These are phyloP conservation scores for Volvariella volvacea DNA, from an alignment of 1,284 basidiomycete species.

Conservation along the genomic window DNA sequence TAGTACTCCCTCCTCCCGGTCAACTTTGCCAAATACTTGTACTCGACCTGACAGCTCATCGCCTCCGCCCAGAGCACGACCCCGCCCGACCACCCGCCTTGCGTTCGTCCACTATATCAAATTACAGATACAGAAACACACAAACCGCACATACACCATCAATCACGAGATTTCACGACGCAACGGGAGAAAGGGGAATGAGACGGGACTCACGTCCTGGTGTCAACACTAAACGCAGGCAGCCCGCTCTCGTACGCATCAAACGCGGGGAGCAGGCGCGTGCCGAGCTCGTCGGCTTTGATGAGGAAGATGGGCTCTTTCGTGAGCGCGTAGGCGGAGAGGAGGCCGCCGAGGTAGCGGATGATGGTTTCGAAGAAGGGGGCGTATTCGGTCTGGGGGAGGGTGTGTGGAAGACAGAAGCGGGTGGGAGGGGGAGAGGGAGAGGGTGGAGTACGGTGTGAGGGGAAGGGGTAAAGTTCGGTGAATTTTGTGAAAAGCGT, in stretches of 20 bases:
- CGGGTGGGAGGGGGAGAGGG: slow-evolving; percentile 1
- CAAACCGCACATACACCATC: slow-evolving; percentile 5
- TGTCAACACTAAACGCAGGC: slow-evolving; percentile 42
- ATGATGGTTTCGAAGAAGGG: slow-evolving; percentile 75
- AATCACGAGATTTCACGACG: slow-evolving; percentile 8
- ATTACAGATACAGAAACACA: too few relatives aligned
- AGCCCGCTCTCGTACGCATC: slow-evolving; percentile 37
- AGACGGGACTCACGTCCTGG: slow-evolving; percentile 19
- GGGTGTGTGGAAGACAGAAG: background rate
- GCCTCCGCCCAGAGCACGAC: slow-evolving; percentile 36
- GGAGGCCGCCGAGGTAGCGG: slow-evolving; percentile 66
- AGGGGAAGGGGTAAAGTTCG: background rate
- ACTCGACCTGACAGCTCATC: slow-evolving; percentile 51
- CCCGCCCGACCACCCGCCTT: slow-evolving; percentile 14
- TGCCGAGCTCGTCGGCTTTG: slow-evolving; percentile 46
- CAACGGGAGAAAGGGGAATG: background rate
- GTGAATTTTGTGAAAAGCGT: background rate
- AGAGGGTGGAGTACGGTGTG: background rate
- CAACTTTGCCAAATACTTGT: slow-evolving; percentile 56
- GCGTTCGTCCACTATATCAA: slow-evolving; percentile 14
- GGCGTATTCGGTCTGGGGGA: slow-evolving; percentile 25
- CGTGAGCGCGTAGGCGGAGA: slow-evolving; percentile 67
- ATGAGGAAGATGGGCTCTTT: slow-evolving; percentile 42
- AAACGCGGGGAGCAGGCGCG: slow-evolving; percentile 44
- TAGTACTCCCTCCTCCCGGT: slow-evolving; percentile 50